Evolutionary conservation across 805 yeast genomes (phyloP).

Genomic region (Candida pseudoglaebosa): DNA sequence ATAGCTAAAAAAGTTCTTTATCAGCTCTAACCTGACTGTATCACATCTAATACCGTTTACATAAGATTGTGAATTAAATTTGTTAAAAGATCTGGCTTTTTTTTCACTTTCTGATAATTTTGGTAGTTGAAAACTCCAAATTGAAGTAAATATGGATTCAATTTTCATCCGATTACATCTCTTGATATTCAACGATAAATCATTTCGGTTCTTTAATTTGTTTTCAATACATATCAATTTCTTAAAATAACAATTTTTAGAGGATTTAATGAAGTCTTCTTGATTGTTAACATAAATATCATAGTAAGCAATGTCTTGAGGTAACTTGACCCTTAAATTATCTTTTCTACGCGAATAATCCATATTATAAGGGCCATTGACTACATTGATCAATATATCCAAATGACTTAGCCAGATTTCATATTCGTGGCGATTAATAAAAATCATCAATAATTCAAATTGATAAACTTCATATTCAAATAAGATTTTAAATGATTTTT

Average conservation of each 20-base stretch:
- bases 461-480: conserved; percentile 42
- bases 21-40: not conserved
- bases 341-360: conserved; percentile 12
- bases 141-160: conserved; percentile 6
- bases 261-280: not conserved
- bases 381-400: conserved; percentile 16
- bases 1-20: not conserved
- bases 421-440: conserved; percentile 29
- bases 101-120: not conserved
- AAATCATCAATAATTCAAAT: conserved; percentile 43
- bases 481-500: conserved; percentile 36
- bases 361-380: conserved; percentile 24
- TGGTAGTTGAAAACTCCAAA: conserved; percentile 13
- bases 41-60: too few species aligned
- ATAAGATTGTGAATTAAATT: too few species aligned
- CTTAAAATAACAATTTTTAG: conserved; percentile 14
- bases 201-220: conserved; percentile 2
- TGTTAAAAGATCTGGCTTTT: not conserved
- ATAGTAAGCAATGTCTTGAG: conserved; percentile 16
- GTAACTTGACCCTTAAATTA: conserved; percentile 11
- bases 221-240: not conserved
- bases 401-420: conserved; percentile 38
- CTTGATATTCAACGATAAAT: conserved; percentile 7
- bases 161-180: conserved; percentile 8
- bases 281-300: conserved; percentile 10